These are phyloP conservation scores for Boletellus emodensis DNA, from an alignment of 768 basidiomycete genomes.

Conservation along the genomic window DNA sequence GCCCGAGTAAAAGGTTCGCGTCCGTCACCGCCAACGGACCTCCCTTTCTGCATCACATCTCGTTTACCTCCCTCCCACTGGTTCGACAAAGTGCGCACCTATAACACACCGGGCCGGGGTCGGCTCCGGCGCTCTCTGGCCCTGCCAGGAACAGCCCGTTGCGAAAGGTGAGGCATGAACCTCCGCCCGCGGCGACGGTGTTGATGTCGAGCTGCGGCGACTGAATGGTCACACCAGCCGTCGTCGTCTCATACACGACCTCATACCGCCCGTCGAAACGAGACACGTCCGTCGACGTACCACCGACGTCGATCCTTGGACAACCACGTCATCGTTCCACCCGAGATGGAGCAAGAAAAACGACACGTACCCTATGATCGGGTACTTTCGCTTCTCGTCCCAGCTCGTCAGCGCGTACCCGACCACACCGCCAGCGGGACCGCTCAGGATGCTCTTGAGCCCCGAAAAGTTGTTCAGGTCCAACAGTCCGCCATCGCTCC, in stretches of 20 bases:
- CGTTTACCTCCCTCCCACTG: background rate
- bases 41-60: constrained; percentile 57
- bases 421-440: constrained; percentile 94
- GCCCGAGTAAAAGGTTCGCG: constrained; percentile 85
- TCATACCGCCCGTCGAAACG: constrained; percentile 90
- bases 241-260: constrained; percentile 92
- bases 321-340: background rate
- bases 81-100: constrained; percentile 45
- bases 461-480: constrained; percentile 85
- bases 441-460: constrained; percentile 87
- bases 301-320: constrained; percentile 77
- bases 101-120: constrained; percentile 92
- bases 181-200: constrained; percentile 94
- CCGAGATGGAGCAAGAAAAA: background rate
- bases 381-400: constrained; percentile 64
- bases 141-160: constrained; percentile 91
- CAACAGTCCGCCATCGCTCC: constrained; percentile 83
- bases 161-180: constrained; percentile 81
- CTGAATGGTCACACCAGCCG: constrained; percentile 89
- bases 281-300: constrained; percentile 94
- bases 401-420: constrained; percentile 89
- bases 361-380: constrained; percentile 77
- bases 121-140: constrained; percentile 89
- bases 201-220: constrained; percentile 94
- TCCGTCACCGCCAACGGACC: constrained; percentile 92